phyloP scores from a whole-genome alignment of 2,329 filamentous ascomycete species.

The Lasiodiplodia sp. region DNA sequence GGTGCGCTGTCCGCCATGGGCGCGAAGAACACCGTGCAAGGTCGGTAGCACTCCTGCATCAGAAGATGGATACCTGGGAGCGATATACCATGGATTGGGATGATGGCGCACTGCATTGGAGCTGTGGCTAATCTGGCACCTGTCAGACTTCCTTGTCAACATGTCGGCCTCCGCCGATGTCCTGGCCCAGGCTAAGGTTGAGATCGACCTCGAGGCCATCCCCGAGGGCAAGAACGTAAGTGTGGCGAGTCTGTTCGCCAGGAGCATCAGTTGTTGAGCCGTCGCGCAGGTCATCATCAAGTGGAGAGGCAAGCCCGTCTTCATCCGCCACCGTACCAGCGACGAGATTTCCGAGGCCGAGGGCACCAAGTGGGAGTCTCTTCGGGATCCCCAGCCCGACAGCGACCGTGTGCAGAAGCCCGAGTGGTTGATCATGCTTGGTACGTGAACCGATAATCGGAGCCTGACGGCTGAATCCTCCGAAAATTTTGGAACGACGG shows the following conservation, averaged over 20 bases:
- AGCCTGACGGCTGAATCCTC: not conserved
- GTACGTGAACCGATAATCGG: constrained; percentile 57
- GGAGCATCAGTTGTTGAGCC: constrained; percentile 34
- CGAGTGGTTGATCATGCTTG: constrained; percentile 99
- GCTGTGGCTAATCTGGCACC: constrained; percentile 31
- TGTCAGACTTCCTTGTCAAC: constrained; percentile 96
- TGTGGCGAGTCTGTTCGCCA: constrained; percentile 36
- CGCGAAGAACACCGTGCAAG: constrained; percentile 97
- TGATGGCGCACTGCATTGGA: constrained; percentile 16
- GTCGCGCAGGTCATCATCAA: constrained; percentile 87
- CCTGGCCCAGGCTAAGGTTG: constrained; percentile 98
- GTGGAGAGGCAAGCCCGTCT: constrained; percentile 99
- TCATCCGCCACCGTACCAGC: constrained; percentile 96
- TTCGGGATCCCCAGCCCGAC: constrained; percentile 92
- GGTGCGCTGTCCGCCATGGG: constrained; percentile 90
- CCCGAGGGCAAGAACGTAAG: constrained; percentile 99
- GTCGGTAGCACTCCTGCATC: constrained; percentile 62
- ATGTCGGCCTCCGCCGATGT: constrained; percentile 99
- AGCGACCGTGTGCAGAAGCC: constrained; percentile 95
- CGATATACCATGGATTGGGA: constrained; percentile 10
- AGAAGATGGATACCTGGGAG: constrained; percentile 27
- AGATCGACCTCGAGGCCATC: constrained; percentile 90
- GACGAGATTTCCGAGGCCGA: constrained; percentile 96
- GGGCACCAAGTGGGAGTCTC: constrained; percentile 78
- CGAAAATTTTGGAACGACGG: not conserved